These are phyloP conservation scores for Penicillium sp. DNA, from an alignment of 2,329 filamentous ascomycete genomes.

Conservation along the genomic window DNA sequence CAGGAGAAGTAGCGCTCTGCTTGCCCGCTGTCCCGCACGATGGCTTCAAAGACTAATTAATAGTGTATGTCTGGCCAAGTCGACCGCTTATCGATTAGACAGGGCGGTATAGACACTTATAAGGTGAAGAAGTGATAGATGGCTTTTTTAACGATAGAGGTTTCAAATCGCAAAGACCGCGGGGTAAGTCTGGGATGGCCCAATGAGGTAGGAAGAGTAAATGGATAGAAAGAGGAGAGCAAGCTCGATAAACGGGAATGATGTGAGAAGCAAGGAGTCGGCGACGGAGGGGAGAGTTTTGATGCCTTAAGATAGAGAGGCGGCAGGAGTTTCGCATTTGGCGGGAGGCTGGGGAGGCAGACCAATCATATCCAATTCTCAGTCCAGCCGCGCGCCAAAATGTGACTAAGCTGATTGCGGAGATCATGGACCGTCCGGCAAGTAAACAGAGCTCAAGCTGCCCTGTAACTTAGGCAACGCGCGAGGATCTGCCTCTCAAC, in stretches of 20 bases:
- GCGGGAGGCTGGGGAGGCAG: slow-evolving; percentile 30
- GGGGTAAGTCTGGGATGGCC: slow-evolving; percentile 10
- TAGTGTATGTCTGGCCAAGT: slow-evolving; percentile 6
- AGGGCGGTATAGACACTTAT: slow-evolving; percentile 27
- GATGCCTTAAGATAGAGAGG: slow-evolving; percentile 34
- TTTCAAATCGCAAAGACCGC: slow-evolving; percentile 12
- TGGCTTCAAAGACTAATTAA: neutral
- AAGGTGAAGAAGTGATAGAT: neutral
- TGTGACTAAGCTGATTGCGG: slow-evolving; percentile 14
- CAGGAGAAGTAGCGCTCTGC: neutral
- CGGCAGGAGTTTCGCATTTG: slow-evolving; percentile 25
- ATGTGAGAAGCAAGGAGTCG: slow-evolving; percentile 28
- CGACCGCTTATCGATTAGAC: slow-evolving; percentile 33
- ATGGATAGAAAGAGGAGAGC: slow-evolving; percentile 24
- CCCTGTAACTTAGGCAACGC: slow-evolving; percentile 31
- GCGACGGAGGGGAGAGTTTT: slow-evolving; percentile 20
- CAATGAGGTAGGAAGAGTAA: slow-evolving; percentile 21
- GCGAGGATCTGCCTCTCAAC: neutral
- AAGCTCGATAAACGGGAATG: slow-evolving; percentile 14
- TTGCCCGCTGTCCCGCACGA: neutral
- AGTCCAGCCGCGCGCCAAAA: slow-evolving; percentile 33
- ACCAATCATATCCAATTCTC: slow-evolving; percentile 30
- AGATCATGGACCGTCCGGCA: slow-evolving; percentile 16
- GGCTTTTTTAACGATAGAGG: slow-evolving; percentile 2
- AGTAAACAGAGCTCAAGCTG: slow-evolving; percentile 29